A percentile compares a stretch with the other conserved stretches of the same genome.
Evolutionary conservation across 1,139 yeast genomes (phyloP).

Genomic region (Blastobotrys malaysiensis): DNA sequence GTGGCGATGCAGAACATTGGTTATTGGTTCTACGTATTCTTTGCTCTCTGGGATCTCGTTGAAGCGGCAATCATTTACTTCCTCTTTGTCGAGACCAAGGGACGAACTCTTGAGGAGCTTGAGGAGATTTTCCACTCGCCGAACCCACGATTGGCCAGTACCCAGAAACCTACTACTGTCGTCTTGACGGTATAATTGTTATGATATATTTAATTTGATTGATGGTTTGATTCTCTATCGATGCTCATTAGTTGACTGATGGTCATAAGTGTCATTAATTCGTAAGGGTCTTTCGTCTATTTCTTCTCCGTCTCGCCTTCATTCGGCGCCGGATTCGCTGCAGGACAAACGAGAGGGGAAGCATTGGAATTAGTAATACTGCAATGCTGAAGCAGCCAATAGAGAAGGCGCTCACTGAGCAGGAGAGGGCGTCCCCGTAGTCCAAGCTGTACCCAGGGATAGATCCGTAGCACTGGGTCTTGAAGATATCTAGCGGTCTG

Average conservation of each 20-base stretch:
- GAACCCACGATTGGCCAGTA: conserved; percentile 18
- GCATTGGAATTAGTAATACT: neutral
- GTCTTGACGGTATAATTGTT: neutral
- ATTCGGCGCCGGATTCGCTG: neutral
- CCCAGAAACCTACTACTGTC: neutral
- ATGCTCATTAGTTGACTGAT: neutral
- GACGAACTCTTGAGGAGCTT: conserved; percentile 43
- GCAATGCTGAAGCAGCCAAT: neutral
- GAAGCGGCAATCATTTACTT: conserved; percentile 31
- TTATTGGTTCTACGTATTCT: conserved; percentile 56
- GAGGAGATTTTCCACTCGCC: conserved; percentile 36
- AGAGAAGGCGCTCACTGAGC: neutral
- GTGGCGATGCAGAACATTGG: conserved; percentile 53
- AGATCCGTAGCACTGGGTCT: neutral
- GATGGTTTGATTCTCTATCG: too few relatives aligned
- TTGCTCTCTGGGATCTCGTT: conserved; percentile 21
- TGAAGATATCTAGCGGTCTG: neutral
- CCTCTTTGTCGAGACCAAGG: conserved; percentile 43
- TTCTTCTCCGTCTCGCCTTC: neutral
- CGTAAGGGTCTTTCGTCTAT: neutral
- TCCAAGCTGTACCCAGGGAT: neutral
- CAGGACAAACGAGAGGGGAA: neutral
- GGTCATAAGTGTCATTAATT: neutral
- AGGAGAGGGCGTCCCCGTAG: neutral
- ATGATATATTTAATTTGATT: neutral